Percentiles rank a stretch among this genome's conserved stretches.
Evolutionary conservation across 805 yeast genomes (phyloP).

Genomic region (Pichia sporocuriosa): DNA sequence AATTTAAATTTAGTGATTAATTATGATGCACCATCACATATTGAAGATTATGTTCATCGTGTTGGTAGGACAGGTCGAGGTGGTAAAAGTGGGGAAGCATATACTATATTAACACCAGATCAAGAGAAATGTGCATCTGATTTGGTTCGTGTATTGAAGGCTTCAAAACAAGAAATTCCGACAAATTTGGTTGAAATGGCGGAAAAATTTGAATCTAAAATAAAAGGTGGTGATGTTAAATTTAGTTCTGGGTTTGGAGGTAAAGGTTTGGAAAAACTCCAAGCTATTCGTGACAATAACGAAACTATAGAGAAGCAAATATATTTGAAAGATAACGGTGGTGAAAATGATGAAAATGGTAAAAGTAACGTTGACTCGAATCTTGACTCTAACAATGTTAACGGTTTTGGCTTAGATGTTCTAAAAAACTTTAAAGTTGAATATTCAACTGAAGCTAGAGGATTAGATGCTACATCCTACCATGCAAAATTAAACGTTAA

Average conservation of each 20-base stretch:
- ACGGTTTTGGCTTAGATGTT: constrained; percentile 11
- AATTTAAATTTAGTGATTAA: constrained; percentile 75
- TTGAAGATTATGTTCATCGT: constrained; percentile 94
- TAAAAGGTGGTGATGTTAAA: constrained; percentile 58
- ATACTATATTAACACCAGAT: constrained; percentile 58
- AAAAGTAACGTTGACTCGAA: constrained; percentile 28
- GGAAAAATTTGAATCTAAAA: constrained; percentile 47
- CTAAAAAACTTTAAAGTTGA: constrained; percentile 40
- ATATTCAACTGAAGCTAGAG: constrained; percentile 33
- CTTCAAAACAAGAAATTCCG: constrained; percentile 49
- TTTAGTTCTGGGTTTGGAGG: constrained; percentile 86
- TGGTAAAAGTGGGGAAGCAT: constrained; percentile 61
- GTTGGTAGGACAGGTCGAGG: constrained; percentile 97
- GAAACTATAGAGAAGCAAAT: constrained; percentile 44
- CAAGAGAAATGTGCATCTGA: constrained; percentile 65
- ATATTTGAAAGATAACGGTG: constrained; percentile 36
- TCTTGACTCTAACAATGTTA: constrained; percentile 17
- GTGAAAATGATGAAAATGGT: constrained; percentile 12
- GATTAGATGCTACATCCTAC: not conserved
- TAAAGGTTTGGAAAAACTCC: constrained; percentile 76
- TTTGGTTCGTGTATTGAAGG: constrained; percentile 58
- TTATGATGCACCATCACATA: constrained; percentile 74
- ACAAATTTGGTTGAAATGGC: constrained; percentile 45
- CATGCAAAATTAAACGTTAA: constrained; percentile 42
- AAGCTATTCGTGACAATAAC: constrained; percentile 48